phyloP scores from a whole-genome alignment of 2,329 filamentous ascomycete species.

The Claviceps sp. region DNA sequence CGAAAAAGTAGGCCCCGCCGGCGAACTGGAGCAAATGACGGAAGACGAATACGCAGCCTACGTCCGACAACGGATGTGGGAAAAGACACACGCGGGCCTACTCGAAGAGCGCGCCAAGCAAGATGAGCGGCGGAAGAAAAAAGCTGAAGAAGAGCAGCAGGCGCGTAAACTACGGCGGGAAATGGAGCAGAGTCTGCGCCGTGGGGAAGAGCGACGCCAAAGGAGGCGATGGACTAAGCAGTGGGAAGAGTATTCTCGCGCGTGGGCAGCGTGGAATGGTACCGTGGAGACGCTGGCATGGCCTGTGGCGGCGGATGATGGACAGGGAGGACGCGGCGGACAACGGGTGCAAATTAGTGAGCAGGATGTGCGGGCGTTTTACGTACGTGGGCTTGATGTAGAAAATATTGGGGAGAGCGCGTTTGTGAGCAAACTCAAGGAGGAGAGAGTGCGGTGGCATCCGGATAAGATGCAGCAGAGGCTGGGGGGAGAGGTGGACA shows the following conservation, averaged over 20 bases:
- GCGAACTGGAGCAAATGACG: slow-evolving; percentile 67
- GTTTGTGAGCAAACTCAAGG: slow-evolving; percentile 48
- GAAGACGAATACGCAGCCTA: slow-evolving; percentile 86
- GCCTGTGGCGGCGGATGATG: slow-evolving; percentile 51
- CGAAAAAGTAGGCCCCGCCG: slow-evolving; percentile 27
- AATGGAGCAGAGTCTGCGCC: slow-evolving; percentile 55
- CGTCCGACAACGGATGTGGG: slow-evolving; percentile 87
- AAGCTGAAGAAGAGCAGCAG: slow-evolving; percentile 36
- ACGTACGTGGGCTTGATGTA: slow-evolving; percentile 35
- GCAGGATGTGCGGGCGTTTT: slow-evolving; percentile 54
- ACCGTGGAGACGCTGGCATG: slow-evolving; percentile 41
- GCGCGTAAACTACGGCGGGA: slow-evolving; percentile 42
- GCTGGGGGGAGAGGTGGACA: slow-evolving; percentile 60
- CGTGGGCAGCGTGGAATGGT: slow-evolving; percentile 48
- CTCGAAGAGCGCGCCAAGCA: slow-evolving; percentile 59
- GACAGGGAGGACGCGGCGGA: slow-evolving; percentile 22
- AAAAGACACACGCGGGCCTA: slow-evolving; percentile 77
- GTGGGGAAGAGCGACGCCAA: slow-evolving; percentile 49
- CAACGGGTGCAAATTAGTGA: slow-evolving; percentile 33
- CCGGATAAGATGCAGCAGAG: slow-evolving; percentile 94
- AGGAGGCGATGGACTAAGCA: slow-evolving; percentile 40
- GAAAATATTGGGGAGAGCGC: slow-evolving; percentile 30
- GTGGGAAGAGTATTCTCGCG: slow-evolving; percentile 51
- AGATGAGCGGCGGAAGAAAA: slow-evolving; percentile 38
- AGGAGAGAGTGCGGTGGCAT: slow-evolving; percentile 88